These are phyloP conservation scores for Citrus sinensis DNA, from an alignment of 345 rosid genomes.

Conservation along the genomic window DNA sequence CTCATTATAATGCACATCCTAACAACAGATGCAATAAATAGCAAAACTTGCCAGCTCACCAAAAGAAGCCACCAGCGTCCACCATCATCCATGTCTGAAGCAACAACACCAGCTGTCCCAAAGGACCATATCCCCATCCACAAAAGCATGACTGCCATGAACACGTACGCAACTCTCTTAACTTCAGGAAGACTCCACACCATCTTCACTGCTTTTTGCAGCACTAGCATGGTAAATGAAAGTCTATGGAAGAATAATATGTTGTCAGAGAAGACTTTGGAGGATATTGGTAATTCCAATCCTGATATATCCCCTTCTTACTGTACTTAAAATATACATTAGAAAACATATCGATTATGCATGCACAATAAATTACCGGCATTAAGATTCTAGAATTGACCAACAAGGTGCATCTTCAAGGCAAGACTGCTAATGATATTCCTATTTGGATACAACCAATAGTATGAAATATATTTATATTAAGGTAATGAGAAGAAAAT, in stretches of 20 bases:
- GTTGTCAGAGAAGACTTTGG: constrained; percentile 20
- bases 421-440: neutral
- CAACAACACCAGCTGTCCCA: constrained; percentile 91
- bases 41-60: constrained; percentile 99
- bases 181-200: constrained; percentile 94
- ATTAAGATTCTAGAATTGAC: neutral
- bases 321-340: constrained; percentile 4
- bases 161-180: constrained; percentile 66
- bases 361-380: neutral
- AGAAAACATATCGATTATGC: neutral
- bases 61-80: constrained; percentile 95
- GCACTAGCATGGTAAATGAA: constrained; percentile 87
- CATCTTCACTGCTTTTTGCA: constrained; percentile 78
- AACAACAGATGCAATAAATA: constrained; percentile 24
- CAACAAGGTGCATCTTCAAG: neutral
- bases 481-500: neutral
- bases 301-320: constrained; percentile 20
- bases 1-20: constrained; percentile 7
- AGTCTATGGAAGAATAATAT: constrained; percentile 48
- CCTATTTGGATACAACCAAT: neutral
- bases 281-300: constrained; percentile 7
- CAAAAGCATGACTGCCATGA: constrained; percentile 70
- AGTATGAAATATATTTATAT: neutral
- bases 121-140: constrained; percentile 96
- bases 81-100: constrained; percentile 62